Evolutionary conservation across 1,284 basidiomycete species (phyloP).

Genomic region (Sporisorium graminicola): DNA sequence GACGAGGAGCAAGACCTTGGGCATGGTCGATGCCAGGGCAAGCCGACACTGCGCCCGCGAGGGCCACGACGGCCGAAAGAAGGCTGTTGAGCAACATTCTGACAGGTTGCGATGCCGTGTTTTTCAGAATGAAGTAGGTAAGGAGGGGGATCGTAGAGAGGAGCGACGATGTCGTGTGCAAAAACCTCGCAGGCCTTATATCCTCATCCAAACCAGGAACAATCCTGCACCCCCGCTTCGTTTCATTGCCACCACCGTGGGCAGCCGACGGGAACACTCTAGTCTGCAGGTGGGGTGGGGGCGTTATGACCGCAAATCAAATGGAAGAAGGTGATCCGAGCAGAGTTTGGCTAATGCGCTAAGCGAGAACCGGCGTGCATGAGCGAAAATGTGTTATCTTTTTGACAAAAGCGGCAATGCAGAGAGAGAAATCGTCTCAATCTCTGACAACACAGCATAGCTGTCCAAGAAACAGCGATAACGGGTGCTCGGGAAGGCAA

Average conservation of each 20-base stretch:
- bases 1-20: conserved; percentile 34
- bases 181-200: background rate
- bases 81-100: conserved; percentile 20
- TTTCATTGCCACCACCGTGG: background rate
- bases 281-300: background rate
- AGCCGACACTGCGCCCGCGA: conserved; percentile 15
- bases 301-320: background rate
- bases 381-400: conserved; percentile 13
- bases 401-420: conserved; percentile 1
- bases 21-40: conserved; percentile 42
- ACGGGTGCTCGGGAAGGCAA: background rate
- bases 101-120: too few species aligned
- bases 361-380: conserved; percentile 26
- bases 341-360: conserved; percentile 5
- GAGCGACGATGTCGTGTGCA: conserved; percentile 24
- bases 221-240: background rate
- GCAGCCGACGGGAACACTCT: background rate
- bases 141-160: background rate
- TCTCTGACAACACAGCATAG: background rate
- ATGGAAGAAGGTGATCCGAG: conserved; percentile 29
- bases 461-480: too few species aligned
- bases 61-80: conserved; percentile 8
- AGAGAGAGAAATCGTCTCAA: background rate
- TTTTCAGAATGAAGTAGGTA: background rate
- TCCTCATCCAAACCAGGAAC: background rate